A percentile compares a stretch with the other conserved stretches of the same genome.
These are phyloP conservation scores for Tuber borchii DNA, from an alignment of 495 filamentous ascomycete genomes.

Conservation along the genomic window DNA sequence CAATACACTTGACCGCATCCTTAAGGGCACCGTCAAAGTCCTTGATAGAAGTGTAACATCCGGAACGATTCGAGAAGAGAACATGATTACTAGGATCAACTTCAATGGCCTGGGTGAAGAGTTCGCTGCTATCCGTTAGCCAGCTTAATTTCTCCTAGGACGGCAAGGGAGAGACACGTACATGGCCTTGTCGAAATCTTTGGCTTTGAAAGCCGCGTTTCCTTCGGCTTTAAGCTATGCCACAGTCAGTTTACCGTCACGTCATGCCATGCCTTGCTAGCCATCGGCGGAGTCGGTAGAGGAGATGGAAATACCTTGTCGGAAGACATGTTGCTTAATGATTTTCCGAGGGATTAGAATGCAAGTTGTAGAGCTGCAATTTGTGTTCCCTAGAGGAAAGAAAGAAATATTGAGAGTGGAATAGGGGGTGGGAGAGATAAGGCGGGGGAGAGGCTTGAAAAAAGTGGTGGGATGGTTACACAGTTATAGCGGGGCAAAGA, in stretches of 20 bases:
- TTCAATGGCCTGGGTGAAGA: conserved; percentile 90
- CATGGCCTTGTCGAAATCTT: conserved; percentile 94
- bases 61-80: conserved; percentile 94
- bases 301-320: neutral
- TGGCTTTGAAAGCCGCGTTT: conserved; percentile 95
- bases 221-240: conserved; percentile 77
- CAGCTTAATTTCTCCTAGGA: neutral
- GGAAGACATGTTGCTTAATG: neutral
- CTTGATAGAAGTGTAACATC: conserved; percentile 85
- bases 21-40: conserved; percentile 76
- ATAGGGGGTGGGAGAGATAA: neutral
- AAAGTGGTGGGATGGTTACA: conserved; percentile 1
- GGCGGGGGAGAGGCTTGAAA: neutral
- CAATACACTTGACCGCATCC: conserved; percentile 83
- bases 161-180: conserved; percentile 51
- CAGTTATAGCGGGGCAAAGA: conserved; percentile 2
- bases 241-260: conserved; percentile 41
- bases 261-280: neutral
- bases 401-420: neutral
- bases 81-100: conserved; percentile 85
- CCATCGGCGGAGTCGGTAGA: neutral
- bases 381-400: neutral
- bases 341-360: neutral
- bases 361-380: neutral
- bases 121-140: conserved; percentile 40